These are phyloP conservation scores for Pyrus betulifolia DNA, from an alignment of 306 rosid genomes.

Conservation along the genomic window DNA sequence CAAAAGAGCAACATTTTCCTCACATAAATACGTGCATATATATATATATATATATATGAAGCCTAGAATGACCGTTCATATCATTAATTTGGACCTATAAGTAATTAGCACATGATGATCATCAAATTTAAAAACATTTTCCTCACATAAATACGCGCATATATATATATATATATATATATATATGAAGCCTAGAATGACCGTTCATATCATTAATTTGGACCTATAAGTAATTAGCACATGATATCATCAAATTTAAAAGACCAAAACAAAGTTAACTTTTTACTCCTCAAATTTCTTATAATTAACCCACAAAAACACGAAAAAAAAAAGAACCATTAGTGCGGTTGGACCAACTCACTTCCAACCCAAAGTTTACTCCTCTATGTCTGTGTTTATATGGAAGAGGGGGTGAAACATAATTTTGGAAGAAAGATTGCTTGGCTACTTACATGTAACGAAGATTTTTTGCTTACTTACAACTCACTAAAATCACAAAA, in stretches of 20 bases:
- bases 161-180: too few relatives aligned
- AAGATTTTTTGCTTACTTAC: too few relatives aligned
- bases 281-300: neutral
- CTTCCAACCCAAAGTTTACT: too few relatives aligned
- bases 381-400: too few relatives aligned
- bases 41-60: neutral
- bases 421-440: too few relatives aligned
- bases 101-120: neutral
- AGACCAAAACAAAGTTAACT: neutral
- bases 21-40: too few relatives aligned
- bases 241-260: neutral
- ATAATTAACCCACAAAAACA: neutral
- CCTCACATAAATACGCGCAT: too few relatives aligned
- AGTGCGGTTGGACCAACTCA: neutral
- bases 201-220: neutral
- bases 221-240: neutral
- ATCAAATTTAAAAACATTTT: neutral
- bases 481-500: too few relatives aligned
- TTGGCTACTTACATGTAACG: too few relatives aligned
- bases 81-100: neutral
- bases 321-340: neutral
- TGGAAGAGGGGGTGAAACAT: neutral
- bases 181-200: neutral
- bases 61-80: neutral
- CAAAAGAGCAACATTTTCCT: too few relatives aligned